A percentile compares a stretch with the other conserved stretches of the same genome.
Conservation (phyloP, 2,329 filamentous ascomycete genomes). For the Ilyonectria robusta region DNA sequence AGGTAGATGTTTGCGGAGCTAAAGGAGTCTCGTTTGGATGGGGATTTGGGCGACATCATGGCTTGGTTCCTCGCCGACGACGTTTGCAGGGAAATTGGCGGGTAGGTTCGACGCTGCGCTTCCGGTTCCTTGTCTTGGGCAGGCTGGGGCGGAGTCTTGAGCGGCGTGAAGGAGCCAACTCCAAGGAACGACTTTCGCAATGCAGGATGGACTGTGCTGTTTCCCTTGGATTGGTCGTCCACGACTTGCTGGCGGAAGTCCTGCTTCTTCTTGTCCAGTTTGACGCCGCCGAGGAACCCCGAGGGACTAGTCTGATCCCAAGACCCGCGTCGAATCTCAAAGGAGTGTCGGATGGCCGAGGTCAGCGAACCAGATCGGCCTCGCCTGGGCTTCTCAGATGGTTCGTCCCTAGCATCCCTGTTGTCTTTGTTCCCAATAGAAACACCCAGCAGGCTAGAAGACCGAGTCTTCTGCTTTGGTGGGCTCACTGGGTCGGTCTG, state of each 20-base stretch:
- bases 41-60: slow-evolving; percentile 46
- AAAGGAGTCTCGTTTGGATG: slow-evolving; percentile 48
- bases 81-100: slow-evolving; percentile 55
- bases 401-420: slow-evolving; percentile 35
- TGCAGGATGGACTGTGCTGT: slow-evolving; percentile 53
- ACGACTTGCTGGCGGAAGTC: slow-evolving; percentile 49
- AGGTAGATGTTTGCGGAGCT: slow-evolving; percentile 47
- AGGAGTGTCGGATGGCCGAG: slow-evolving; percentile 53
- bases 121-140: slow-evolving; percentile 41
- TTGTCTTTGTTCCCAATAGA: slow-evolving; percentile 34
- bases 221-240: slow-evolving; percentile 45
- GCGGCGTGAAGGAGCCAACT: slow-evolving; percentile 47
- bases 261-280: slow-evolving; percentile 57
- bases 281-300: slow-evolving; percentile 59
- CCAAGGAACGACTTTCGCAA: slow-evolving; percentile 48
- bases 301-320: slow-evolving; percentile 50
- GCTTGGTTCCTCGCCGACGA: slow-evolving; percentile 46
- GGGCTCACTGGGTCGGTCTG: slow-evolving; percentile 34
- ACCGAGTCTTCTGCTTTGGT: slow-evolving; percentile 42
- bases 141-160: slow-evolving; percentile 45
- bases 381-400: slow-evolving; percentile 41
- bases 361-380: slow-evolving; percentile 56
- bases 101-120: slow-evolving; percentile 50
- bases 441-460: slow-evolving; percentile 47
- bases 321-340: slow-evolving; percentile 53